Evolutionary conservation across 2,329 filamentous ascomycete genomes (phyloP).

Genomic region (Endocalyx cinctus): DNA sequence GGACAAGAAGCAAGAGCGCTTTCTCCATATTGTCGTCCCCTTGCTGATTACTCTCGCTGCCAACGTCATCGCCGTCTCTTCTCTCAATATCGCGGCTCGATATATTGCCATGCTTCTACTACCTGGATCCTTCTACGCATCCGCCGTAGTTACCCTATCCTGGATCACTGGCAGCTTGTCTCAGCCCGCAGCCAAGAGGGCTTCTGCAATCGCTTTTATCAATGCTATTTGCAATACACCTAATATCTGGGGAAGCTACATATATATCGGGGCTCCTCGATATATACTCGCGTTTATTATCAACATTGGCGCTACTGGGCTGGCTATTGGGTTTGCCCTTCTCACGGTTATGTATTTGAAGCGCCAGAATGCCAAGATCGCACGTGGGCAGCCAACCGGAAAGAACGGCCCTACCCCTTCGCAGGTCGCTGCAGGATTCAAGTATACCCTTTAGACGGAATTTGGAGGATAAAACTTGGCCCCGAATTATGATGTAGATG

Average conservation of each 20-base stretch:
- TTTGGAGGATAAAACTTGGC: no score
- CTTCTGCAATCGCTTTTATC: slow-evolving; percentile 23
- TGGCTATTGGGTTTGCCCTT: slow-evolving; percentile 23
- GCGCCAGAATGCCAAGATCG: slow-evolving; percentile 22
- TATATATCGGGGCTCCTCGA: slow-evolving; percentile 21
- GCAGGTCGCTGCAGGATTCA: slow-evolving; percentile 22
- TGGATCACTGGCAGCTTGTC: slow-evolving; percentile 23
- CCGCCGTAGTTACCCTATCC: slow-evolving; percentile 21
- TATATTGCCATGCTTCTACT: slow-evolving; percentile 30
- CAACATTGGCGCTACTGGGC: slow-evolving; percentile 20
- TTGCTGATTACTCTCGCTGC: slow-evolving; percentile 21
- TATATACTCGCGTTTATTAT: slow-evolving; percentile 24
- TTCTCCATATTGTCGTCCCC: slow-evolving; percentile 21
- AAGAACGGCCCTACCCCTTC: slow-evolving; percentile 23
- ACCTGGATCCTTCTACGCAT: slow-evolving; percentile 19
- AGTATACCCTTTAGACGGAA: slow-evolving; percentile 15
- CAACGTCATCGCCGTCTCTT: slow-evolving; percentile 26
- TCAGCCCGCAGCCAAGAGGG: slow-evolving; percentile 21
- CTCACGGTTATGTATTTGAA: slow-evolving; percentile 21
- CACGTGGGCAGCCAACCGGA: slow-evolving; percentile 18
- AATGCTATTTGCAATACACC: slow-evolving; percentile 25
- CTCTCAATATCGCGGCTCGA: slow-evolving; percentile 20
- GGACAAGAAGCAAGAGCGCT: slow-evolving; percentile 22
- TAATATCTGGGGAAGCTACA: slow-evolving; percentile 24
- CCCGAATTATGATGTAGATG: no score